These are phyloP conservation scores for Fusarium duplospermum DNA, from an alignment of 2,329 filamentous ascomycete species.

Conservation along the genomic window DNA sequence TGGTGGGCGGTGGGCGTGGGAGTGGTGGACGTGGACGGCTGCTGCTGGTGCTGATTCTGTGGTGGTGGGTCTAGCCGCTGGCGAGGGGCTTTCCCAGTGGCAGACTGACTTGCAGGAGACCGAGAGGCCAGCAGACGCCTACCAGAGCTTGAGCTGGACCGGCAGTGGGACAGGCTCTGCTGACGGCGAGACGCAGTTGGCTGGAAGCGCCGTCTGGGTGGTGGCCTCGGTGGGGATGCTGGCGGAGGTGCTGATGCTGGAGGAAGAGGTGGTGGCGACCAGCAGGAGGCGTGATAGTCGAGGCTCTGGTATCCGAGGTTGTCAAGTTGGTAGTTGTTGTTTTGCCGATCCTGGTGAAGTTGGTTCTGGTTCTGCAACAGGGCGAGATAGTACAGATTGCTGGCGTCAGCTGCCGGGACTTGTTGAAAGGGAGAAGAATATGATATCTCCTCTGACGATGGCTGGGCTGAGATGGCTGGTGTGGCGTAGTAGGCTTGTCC, in stretches of 20 bases:
- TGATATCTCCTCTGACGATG: conserved; percentile 23
- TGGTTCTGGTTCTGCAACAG: conserved; percentile 35
- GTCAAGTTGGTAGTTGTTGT: conserved; percentile 15
- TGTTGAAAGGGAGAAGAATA: conserved; percentile 23
- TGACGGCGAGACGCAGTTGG: conserved; percentile 43
- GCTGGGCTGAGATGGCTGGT: conserved; percentile 19
- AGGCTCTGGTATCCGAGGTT: conserved; percentile 24
- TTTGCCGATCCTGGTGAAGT: conserved; percentile 18
- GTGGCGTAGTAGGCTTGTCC: conserved; percentile 33
- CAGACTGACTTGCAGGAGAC: conserved; percentile 36
- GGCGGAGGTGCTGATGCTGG: conserved; percentile 33
- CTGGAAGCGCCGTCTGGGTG: conserved; percentile 38
- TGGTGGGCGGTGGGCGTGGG: conserved; percentile 35
- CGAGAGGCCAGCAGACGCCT: conserved; percentile 37
- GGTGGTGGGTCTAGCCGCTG: conserved; percentile 33
- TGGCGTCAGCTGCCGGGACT: conserved; percentile 10
- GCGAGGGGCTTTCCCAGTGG: conserved; percentile 41
- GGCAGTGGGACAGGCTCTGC: conserved; percentile 42
- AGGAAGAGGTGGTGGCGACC: conserved; percentile 31
- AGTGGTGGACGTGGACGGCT: not conserved
- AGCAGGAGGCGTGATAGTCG: conserved; percentile 20
- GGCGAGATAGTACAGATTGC: conserved; percentile 32
- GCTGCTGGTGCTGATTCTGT: conserved; percentile 35
- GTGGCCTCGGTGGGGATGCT: conserved; percentile 34
- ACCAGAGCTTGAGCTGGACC: conserved; percentile 36